Evolutionary conservation across 495 filamentous ascomycete species (phyloP), one percentile per base, ranked within the genome.

Genomic region (Penicillium coprophilum): DNA sequence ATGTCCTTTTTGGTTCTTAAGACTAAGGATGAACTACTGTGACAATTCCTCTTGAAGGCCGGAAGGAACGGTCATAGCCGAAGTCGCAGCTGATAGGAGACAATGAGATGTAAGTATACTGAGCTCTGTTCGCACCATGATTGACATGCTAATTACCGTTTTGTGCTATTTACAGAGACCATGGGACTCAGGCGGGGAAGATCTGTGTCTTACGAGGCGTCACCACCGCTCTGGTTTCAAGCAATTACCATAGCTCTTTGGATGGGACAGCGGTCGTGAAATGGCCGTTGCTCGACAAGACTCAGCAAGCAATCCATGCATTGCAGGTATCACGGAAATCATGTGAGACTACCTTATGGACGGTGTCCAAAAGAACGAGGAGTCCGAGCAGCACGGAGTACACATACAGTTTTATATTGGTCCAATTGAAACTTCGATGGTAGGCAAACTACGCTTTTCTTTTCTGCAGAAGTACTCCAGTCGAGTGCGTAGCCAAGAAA

Each of bases 351-450:
- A 24, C 28, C 46, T 31, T 41, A 62, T 61, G 36, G 44, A 49
- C 50, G 15, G 51, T 53, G 24, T 38, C 27, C 19, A 53, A 17
- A 24, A 30, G 1, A 43, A 11, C 20, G 48, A 8, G 30, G 27
- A 41, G 7, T 17, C 24, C 15, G 38, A 45, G 43, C 19, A 32
- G 47, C 38, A 53, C 39, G 15, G 41, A 57, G 32, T 32, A 57
- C 58, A 56, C 49, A 53, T 40, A 9, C 30, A 46, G 56, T 60
- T 44, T 55, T 17, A 44, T 39, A 57, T 60, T 55, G 28, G 63
- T 62, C 53, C 51, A 49, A 51, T 66, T 66, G 59, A 30, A 66
- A 66, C 53, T 46, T 36, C 15, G 55, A 61, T 55, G 58, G 36
- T 49, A 30, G 44, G 40, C 3, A 28, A 31, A 53, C 20, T 15